These are phyloP conservation scores for Lachnum nothofagi DNA, from an alignment of 2,329 filamentous ascomycete species.

Conservation along the genomic window DNA sequence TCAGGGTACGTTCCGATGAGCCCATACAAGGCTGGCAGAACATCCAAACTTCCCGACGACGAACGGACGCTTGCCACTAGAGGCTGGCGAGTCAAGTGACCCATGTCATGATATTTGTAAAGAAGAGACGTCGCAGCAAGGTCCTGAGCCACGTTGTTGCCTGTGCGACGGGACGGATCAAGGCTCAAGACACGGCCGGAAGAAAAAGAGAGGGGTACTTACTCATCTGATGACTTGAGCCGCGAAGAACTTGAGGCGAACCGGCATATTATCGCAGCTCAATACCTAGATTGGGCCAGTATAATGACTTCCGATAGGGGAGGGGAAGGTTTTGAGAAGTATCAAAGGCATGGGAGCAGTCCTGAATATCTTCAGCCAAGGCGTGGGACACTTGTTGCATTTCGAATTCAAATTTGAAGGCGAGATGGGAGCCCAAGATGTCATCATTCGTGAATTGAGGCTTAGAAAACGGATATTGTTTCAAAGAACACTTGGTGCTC, in stretches of 20 bases:
- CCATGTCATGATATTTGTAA: not conserved
- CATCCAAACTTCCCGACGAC: not conserved
- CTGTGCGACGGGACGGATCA: conserved; percentile 6
- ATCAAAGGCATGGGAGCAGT: not conserved
- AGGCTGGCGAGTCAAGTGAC: conserved; percentile 1
- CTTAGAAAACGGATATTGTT: not conserved
- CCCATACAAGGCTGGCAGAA: not conserved
- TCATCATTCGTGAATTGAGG: not conserved
- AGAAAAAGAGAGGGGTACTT: not conserved
- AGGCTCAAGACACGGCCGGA: conserved; percentile 1
- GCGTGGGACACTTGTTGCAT: not conserved
- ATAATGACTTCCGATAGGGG: not conserved
- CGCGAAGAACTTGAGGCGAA: too few relatives aligned
- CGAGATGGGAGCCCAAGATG: not conserved
- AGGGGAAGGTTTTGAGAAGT: not conserved
- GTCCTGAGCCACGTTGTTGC: conserved; percentile 9
- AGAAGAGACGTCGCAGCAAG: conserved; percentile 8
- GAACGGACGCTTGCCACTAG: not conserved
- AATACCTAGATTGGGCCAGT: not conserved
- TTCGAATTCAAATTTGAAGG: not conserved
- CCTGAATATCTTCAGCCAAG: too few relatives aligned
- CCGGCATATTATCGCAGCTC: not conserved
- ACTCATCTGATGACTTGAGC: not conserved
- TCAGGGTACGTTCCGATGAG: conserved; percentile 3
- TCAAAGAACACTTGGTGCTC: not conserved